Evolutionary conservation across 345 rosid species (phyloP).

Genomic region (Xanthoceras sorbifolium): DNA sequence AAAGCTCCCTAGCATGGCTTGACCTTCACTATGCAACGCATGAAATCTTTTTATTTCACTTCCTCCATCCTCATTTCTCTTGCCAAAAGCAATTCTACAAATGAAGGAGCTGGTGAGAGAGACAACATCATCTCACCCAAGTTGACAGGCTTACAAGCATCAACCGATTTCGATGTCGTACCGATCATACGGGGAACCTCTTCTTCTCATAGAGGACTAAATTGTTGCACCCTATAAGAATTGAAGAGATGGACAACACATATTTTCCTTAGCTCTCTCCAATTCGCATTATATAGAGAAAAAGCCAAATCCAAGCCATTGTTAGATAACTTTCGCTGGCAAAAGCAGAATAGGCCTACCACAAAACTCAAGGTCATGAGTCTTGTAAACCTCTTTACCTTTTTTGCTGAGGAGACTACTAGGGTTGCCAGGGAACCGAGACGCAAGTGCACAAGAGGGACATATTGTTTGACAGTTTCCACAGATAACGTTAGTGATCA

Average conservation of each 20-base stretch:
- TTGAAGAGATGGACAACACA: slow-evolving; percentile 43
- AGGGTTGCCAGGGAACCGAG: slow-evolving; percentile 40
- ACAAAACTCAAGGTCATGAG: slow-evolving; percentile 46
- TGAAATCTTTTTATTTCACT: slow-evolving; percentile 29
- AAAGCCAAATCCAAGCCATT: slow-evolving; percentile 46
- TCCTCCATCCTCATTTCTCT: slow-evolving; percentile 35
- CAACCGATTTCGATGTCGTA: slow-evolving; percentile 23
- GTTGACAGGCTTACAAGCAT: slow-evolving; percentile 22
- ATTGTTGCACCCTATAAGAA: slow-evolving; percentile 31
- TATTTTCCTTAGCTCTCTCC: slow-evolving; percentile 48
- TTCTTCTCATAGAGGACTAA: slow-evolving; percentile 38
- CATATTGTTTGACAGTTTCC: slow-evolving; percentile 52
- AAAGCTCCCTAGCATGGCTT: slow-evolving; percentile 33
- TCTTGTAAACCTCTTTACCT: slow-evolving; percentile 40
- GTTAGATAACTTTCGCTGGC: slow-evolving; percentile 43
- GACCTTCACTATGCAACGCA: slow-evolving; percentile 30
- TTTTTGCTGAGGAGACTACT: slow-evolving; percentile 46
- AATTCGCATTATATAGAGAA: slow-evolving; percentile 39
- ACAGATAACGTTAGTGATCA: slow-evolving; percentile 26
- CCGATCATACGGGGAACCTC: slow-evolving; percentile 42
- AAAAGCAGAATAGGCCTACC: slow-evolving; percentile 42
- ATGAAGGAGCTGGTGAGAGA: slow-evolving; percentile 30
- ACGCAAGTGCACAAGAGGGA: slow-evolving; percentile 47
- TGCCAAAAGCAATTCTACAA: slow-evolving; percentile 49
- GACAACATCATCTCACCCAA: slow-evolving; percentile 28